Conservation (phyloP, 2,329 filamentous ascomycete species). For the Plectosphaerella plurivora region DNA sequence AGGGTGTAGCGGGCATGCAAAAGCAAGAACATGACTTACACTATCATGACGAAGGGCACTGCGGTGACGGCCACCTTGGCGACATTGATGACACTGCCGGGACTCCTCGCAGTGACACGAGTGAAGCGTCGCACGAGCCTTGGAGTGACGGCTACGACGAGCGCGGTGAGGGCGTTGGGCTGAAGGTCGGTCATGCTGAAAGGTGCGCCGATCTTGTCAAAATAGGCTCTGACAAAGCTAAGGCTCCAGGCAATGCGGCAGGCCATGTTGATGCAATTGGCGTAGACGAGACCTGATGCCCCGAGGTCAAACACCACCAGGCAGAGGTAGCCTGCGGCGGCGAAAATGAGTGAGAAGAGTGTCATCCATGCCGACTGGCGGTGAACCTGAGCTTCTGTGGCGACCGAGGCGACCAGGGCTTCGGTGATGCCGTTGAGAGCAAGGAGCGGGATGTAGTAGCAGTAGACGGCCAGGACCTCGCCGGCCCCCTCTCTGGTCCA, state of each 20-base stretch:
- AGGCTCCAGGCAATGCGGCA: constrained; percentile 80
- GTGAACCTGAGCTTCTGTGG: constrained; percentile 69
- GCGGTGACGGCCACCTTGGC: constrained; percentile 45
- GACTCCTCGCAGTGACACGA: constrained; percentile 2
- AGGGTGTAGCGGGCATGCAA: constrained; percentile 5
- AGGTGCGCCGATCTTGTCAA: constrained; percentile 38
- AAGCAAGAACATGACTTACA: constrained; percentile 48
- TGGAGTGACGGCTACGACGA: constrained; percentile 38
- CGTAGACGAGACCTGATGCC: constrained; percentile 75
- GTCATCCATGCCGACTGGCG: constrained; percentile 81
- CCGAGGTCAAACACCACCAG: constrained; percentile 66
- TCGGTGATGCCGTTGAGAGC: constrained; percentile 90
- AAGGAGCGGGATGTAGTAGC: constrained; percentile 88
- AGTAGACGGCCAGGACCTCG: constrained; percentile 72
- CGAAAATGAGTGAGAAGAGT: constrained; percentile 73
- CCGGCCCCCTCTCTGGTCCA: constrained; percentile 76
- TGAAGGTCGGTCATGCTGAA: constrained; percentile 37
- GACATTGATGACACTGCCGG: constrained; percentile 27
- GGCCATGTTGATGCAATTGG: constrained; percentile 87
- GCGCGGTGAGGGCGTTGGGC: constrained; percentile 37
- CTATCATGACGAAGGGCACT: constrained; percentile 44
- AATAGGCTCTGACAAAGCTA: constrained; percentile 65
- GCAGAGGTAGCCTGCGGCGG: constrained; percentile 67
- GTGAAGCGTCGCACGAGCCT: constrained; percentile 28
- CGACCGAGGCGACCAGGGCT: constrained; percentile 87